Evolutionary conservation across 805 yeast genomes (phyloP).

Genomic region (Monosporozyma solicola): DNA sequence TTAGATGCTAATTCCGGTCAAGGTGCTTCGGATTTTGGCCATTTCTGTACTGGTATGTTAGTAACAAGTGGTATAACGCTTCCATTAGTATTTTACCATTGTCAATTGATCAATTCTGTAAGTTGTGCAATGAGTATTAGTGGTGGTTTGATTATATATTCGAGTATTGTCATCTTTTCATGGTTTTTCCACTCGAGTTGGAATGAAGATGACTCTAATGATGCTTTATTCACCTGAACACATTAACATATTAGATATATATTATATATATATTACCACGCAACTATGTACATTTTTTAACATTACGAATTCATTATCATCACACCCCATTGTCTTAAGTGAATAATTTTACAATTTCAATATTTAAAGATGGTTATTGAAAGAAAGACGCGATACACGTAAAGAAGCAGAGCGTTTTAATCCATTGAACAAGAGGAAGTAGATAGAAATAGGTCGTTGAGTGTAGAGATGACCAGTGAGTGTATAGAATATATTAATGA

Average conservation of each 20-base stretch:
- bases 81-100: conserved; percentile 72
- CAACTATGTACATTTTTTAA: background rate
- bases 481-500: conserved; percentile 14
- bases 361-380: background rate
- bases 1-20: conserved; percentile 15
- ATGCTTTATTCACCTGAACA: conserved; percentile 30
- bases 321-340: background rate
- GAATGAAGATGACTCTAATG: conserved; percentile 35
- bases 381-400: background rate
- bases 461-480: background rate
- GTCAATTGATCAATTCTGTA: conserved; percentile 53
- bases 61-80: conserved; percentile 66
- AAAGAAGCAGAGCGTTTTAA: background rate
- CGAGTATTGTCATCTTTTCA: conserved; percentile 74
- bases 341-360: background rate
- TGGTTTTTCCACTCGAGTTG: conserved; percentile 48
- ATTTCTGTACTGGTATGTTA: conserved; percentile 68
- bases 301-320: background rate
- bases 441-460: too few relatives aligned
- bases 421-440: too few relatives aligned
- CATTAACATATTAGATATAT: background rate
- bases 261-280: background rate
- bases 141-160: conserved; percentile 81
- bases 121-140: conserved; percentile 69
- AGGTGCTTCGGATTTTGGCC: conserved; percentile 61